Evolutionary conservation across 257 asterid species (phyloP), one percentile per base, ranked within the genome.

Genomic region (Echium plantagineum): DNA sequence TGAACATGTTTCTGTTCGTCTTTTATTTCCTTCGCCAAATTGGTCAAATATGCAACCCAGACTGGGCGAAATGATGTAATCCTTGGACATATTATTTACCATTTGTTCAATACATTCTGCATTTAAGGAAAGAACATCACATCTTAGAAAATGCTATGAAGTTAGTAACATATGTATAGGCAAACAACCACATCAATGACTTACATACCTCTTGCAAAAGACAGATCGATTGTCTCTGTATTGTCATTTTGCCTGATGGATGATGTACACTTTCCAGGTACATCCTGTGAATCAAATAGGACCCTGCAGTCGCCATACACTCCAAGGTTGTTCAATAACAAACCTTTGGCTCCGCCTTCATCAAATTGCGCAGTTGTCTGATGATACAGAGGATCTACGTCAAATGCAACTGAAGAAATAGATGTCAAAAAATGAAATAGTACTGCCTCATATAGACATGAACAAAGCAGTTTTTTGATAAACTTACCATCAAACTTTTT

Each of bases 311-410:
- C 73, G 55, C 82, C 94, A 78, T 86, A 93, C 52, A 93, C 88
- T 68, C 99, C 97, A 26, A 93, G 88, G 73, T 93, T 93, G 82
- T 89, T 89, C 82, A 93, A 72, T 69, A 93, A 72, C 66, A 93
- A 79, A 62, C 99, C 99, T 81, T 84, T 93, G 3, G 95, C 97
- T 32, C 99, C 99, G 57, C 99, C 97, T 84, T 93, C 97, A 73
- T 90, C 97, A 76, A 87, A 90, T 84, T 87, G 95, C 67, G 97
- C 94, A 18, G 97, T 84, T 49, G 95, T 93, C 80, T 93, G 99
- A 66, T 93, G 99, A 76, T 93, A 93, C 59, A 93, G 97, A 70
- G 99, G 97, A 73, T 93, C 99, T 20, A 93, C 94, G 66, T 76
- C 86, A 80, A 93, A 93, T 59, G 99, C 99, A 76, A 71, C 99